A percentile compares a stretch with the other conserved stretches of the same genome.
These are phyloP conservation scores for Mikania micrantha DNA, from an alignment of 129 eudicot genomes.

Conservation along the genomic window DNA sequence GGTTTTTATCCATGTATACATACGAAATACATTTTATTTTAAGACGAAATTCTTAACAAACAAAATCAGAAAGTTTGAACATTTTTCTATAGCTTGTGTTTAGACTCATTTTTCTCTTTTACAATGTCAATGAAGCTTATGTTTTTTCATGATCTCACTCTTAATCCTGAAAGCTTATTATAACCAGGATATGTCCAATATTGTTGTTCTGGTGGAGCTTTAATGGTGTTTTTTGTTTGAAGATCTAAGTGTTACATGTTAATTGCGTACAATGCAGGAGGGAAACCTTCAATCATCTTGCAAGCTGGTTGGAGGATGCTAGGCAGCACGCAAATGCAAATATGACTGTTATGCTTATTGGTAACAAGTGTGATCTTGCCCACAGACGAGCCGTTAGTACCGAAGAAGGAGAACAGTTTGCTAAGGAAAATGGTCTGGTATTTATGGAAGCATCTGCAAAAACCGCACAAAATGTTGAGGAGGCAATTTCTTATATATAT, in stretches of 20 bases:
- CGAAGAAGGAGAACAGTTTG: slow-evolving; percentile 95
- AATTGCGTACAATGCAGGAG: slow-evolving; percentile 43
- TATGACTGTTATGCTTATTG: slow-evolving; percentile 92
- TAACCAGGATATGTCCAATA: neutral
- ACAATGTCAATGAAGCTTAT: neutral
- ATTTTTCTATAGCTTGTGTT: neutral
- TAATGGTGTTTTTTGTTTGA: neutral
- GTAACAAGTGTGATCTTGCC: slow-evolving; percentile 82
- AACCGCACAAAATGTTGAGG: slow-evolving; percentile 92
- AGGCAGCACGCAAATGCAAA: slow-evolving; percentile 89
- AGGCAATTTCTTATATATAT: slow-evolving; percentile 38
- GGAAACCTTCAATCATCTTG: slow-evolving; percentile 91
- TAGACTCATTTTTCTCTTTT: neutral
- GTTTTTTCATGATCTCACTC: neutral
- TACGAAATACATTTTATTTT: neutral
- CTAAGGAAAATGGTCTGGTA: slow-evolving; percentile 79
- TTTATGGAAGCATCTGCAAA: slow-evolving; percentile 94
- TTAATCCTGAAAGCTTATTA: neutral
- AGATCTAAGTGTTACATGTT: neutral
- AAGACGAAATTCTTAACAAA: neutral
- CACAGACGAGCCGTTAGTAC: slow-evolving; percentile 92
- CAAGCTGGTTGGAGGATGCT: slow-evolving; percentile 97
- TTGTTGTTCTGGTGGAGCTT: neutral
- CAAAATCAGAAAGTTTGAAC: neutral
- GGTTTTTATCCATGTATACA: no score